phyloP scores from a whole-genome alignment of 208 protist genomes.

The Acanthamoeba healyi region DNA sequence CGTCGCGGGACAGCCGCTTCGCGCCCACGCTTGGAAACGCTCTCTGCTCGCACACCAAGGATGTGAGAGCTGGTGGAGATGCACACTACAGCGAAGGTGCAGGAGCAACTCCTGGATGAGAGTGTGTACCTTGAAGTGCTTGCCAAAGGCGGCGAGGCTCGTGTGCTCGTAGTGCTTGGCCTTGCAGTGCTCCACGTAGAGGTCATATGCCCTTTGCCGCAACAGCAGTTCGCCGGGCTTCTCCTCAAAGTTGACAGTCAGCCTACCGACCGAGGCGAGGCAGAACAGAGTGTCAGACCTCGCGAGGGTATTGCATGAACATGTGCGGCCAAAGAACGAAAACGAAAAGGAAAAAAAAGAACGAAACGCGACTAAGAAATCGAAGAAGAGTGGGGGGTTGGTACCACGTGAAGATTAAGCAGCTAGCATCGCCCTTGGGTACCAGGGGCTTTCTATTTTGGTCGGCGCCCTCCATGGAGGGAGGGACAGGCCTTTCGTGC shows the following conservation, averaged over 20 bases:
- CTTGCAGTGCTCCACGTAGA: background rate
- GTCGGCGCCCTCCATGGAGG: background rate
- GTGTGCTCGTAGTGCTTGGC: background rate
- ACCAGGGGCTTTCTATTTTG: background rate
- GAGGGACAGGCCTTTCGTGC: too few species aligned
- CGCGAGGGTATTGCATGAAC: too few species aligned
- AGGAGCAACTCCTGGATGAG: background rate
- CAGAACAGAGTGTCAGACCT: too few species aligned
- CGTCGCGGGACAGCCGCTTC: background rate
- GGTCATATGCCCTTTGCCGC: background rate
- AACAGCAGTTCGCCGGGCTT: background rate
- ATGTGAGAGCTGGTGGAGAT: background rate
- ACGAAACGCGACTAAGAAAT: background rate
- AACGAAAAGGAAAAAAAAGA: background rate
- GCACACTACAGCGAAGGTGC: background rate
- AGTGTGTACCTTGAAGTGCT: constrained; percentile 26
- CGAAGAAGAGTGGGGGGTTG: background rate
- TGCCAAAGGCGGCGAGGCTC: background rate
- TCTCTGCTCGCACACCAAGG: background rate
- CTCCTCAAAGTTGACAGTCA: background rate
- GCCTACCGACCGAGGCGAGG: background rate
- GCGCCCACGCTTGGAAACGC: background rate
- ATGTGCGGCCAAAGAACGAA: too few species aligned
- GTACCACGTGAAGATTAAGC: constrained; percentile 9
- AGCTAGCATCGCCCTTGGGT: background rate